phyloP scores from a whole-genome alignment of 305 asterid species.

The Striga hermonthica region DNA sequence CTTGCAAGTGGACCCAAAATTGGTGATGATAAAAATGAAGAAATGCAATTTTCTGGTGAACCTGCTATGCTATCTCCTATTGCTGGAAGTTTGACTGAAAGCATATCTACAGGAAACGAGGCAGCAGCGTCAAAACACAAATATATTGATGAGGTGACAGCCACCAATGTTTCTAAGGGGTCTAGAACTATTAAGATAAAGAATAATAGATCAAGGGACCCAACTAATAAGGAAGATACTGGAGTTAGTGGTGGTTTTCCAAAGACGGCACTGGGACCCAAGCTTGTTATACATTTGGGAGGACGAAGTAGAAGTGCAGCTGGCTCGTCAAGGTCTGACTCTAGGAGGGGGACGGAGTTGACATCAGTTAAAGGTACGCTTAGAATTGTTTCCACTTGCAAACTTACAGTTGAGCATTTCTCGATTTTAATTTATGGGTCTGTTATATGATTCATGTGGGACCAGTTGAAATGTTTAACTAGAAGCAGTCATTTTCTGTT shows the following conservation, averaged over 20 bases:
- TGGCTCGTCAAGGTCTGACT: slow-evolving; percentile 60
- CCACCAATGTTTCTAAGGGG: slow-evolving; percentile 43
- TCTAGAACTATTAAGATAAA: slow-evolving; percentile 67
- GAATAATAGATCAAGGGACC: slow-evolving; percentile 47
- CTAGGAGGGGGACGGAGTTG: slow-evolving; percentile 49
- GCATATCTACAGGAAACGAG: slow-evolving; percentile 41
- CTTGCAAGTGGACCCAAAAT: slow-evolving; percentile 40
- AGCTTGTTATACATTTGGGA: slow-evolving; percentile 91
- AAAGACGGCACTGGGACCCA: slow-evolving; percentile 59
- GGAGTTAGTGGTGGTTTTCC: slow-evolving; percentile 44
- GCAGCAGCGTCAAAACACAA: slow-evolving; percentile 49
- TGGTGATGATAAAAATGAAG: slow-evolving; percentile 41
- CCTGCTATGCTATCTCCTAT: slow-evolving; percentile 49
- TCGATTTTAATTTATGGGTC: not conserved
- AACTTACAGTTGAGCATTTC: too few relatives aligned
- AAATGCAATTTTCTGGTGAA: slow-evolving; percentile 45
- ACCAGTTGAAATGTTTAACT: slow-evolving; percentile 4
- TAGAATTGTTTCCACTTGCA: slow-evolving; percentile 20
- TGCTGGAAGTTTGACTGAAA: slow-evolving; percentile 56
- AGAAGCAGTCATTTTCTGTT: not conserved
- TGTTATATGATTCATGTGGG: slow-evolving; percentile 8
- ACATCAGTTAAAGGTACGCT: slow-evolving; percentile 60
- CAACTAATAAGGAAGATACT: slow-evolving; percentile 45
- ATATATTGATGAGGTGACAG: slow-evolving; percentile 50
- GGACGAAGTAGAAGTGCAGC: slow-evolving; percentile 51